Evolutionary conservation across 192 early-diverging fungal species (phyloP).

Genomic region (Coemansia aciculifera): DNA sequence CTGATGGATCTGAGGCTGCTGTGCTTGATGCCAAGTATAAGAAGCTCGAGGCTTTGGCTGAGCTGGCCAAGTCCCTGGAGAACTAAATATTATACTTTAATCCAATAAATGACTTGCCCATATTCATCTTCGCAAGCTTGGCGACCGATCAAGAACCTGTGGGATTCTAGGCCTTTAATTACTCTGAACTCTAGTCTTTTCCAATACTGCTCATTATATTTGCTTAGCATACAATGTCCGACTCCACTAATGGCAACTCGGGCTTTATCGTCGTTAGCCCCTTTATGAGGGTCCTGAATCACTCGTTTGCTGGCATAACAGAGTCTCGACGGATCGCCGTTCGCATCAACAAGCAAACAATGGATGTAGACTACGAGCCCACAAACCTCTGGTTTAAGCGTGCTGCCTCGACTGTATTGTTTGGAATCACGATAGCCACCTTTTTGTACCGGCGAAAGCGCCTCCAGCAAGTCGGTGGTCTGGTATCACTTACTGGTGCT

Average conservation of each 20-base stretch:
- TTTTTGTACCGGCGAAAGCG: conserved; percentile 39
- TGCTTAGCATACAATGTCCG: not conserved
- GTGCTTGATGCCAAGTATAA: conserved; percentile 62
- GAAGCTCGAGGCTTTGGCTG: conserved; percentile 59
- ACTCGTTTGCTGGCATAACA: conserved; percentile 44
- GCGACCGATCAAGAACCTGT: not conserved
- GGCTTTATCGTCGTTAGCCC: conserved; percentile 23
- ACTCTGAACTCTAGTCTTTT: not conserved
- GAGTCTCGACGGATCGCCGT: conserved; percentile 38
- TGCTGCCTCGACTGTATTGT: conserved; percentile 14
- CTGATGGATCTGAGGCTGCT: conserved; percentile 50
- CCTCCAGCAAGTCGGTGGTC: conserved; percentile 25
- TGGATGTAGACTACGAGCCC: conserved; percentile 43
- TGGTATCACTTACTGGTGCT: conserved; percentile 49
- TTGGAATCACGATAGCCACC: conserved; percentile 26
- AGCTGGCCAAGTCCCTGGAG: conserved; percentile 54
- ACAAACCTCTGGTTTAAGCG: conserved; percentile 33
- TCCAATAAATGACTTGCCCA: not conserved
- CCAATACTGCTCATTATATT: not conserved
- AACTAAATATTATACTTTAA: conserved; percentile 9
- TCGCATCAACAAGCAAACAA: conserved; percentile 25
- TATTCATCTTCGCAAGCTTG: not conserved
- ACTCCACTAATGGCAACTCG: not conserved
- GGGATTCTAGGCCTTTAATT: not conserved
- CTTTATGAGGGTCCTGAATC: conserved; percentile 32